Conservation (phyloP, 2,329 filamentous ascomycete genomes). For the Cryphonectria radicalis region DNA sequence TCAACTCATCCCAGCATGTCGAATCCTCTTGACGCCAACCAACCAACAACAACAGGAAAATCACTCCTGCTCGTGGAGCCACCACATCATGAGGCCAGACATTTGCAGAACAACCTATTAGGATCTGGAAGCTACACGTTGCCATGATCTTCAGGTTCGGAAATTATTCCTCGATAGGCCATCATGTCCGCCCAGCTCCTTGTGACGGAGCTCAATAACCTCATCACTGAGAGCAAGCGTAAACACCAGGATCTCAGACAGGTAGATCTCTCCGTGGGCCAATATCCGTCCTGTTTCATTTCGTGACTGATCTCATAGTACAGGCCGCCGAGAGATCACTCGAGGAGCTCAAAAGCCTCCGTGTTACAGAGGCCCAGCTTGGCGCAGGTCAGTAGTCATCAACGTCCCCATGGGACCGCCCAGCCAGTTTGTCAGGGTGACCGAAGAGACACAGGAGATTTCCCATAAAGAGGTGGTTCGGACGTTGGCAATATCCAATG, state of each 20-base stretch:
- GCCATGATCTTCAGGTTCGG: slow-evolving; percentile 12
- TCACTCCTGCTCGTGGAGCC: background rate
- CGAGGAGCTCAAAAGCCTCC: slow-evolving; percentile 80
- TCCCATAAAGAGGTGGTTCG: background rate
- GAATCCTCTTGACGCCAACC: background rate
- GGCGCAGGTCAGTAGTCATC: slow-evolving; percentile 36
- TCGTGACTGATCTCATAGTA: slow-evolving; percentile 10
- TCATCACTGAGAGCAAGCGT: slow-evolving; percentile 94
- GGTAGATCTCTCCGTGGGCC: slow-evolving; percentile 50
- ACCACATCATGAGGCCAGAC: background rate
- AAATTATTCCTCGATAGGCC: slow-evolving; percentile 27
- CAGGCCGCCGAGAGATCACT: slow-evolving; percentile 93
- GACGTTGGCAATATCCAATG: background rate
- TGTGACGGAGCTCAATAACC: slow-evolving; percentile 82
- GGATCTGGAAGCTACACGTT: background rate
- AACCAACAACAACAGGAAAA: background rate
- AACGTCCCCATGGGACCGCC: slow-evolving; percentile 50
- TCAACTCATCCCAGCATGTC: background rate
- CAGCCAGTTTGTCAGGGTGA: slow-evolving; percentile 38
- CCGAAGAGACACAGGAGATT: background rate
- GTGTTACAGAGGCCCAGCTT: slow-evolving; percentile 75
- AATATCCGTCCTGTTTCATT: background rate
- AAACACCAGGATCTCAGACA: slow-evolving; percentile 90
- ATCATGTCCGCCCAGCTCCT: slow-evolving; percentile 92
- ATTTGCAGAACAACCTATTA: background rate